These are phyloP conservation scores for Botrytis hyacinthi DNA, from an alignment of 2,329 filamentous ascomycete genomes.

Conservation along the genomic window DNA sequence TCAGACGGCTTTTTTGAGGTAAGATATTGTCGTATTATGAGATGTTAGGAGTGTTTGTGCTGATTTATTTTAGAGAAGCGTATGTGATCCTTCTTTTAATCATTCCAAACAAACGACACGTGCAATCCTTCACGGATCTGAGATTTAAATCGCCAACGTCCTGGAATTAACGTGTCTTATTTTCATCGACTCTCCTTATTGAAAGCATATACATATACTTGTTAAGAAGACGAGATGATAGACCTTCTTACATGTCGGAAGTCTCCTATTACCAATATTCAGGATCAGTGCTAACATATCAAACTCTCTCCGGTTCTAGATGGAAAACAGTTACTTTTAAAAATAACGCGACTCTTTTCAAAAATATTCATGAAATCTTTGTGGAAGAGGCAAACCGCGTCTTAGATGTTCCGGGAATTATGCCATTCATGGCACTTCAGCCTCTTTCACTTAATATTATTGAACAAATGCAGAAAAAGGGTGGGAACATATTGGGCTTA, in stretches of 20 bases:
- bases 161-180: not conserved
- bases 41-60: not conserved
- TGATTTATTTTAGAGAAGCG: not conserved
- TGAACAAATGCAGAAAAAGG: not conserved
- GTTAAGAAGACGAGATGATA: not conserved
- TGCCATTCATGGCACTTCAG: not conserved
- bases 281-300: not conserved
- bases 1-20: conserved; percentile 1
- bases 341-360: not conserved
- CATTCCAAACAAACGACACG: not conserved
- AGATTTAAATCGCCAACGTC: not conserved
- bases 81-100: not conserved
- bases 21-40: not conserved
- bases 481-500: not conserved
- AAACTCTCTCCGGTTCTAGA: not conserved
- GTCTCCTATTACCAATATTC: not conserved
- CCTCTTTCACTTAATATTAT: not conserved
- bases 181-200: not conserved
- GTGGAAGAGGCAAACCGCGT: not conserved
- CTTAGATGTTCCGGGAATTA: not conserved
- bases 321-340: conserved; percentile 10
- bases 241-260: not conserved
- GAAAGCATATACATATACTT: not conserved
- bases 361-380: not conserved
- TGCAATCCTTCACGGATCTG: not conserved